Conservation (phyloP, 345 rosid genomes). For the Gossypium thurberi region DNA sequence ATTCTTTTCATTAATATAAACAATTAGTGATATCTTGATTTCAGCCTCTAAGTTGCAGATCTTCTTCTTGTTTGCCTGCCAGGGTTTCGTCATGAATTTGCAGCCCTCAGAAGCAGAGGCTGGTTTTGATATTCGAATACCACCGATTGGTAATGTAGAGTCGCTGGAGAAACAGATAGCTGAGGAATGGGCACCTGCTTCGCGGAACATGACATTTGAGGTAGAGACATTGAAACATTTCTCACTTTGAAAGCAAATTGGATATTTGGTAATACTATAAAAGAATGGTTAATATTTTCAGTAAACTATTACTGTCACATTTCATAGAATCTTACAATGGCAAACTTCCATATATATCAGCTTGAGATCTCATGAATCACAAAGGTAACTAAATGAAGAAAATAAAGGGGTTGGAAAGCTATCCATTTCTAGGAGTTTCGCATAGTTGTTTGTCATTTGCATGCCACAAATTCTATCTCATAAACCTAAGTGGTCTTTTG, state of each 20-base stretch:
- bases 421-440: not conserved
- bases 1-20: not conserved
- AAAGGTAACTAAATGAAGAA: not conserved
- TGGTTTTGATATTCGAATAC: conserved; percentile 82
- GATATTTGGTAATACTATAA: not conserved
- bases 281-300: not conserved
- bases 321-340: not conserved
- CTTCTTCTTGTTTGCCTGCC: conserved; percentile 18
- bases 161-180: conserved; percentile 69
- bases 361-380: not conserved
- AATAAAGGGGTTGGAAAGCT: not conserved
- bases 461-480: not conserved
- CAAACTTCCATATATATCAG: not conserved
- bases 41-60: conserved; percentile 1
- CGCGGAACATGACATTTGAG: conserved; percentile 87
- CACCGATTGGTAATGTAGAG: conserved; percentile 65
- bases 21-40: not conserved
- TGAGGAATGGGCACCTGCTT: conserved; percentile 94
- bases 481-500: not conserved
- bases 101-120: conserved; percentile 99
- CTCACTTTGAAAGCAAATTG: not conserved
- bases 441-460: not conserved
- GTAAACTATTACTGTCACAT: not conserved
- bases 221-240: conserved; percentile 26
- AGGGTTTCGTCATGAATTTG: conserved; percentile 95